Base-by-base conservation (phyloP, 257 asterid genomes). In the Nicotiana knightiana region DNA sequence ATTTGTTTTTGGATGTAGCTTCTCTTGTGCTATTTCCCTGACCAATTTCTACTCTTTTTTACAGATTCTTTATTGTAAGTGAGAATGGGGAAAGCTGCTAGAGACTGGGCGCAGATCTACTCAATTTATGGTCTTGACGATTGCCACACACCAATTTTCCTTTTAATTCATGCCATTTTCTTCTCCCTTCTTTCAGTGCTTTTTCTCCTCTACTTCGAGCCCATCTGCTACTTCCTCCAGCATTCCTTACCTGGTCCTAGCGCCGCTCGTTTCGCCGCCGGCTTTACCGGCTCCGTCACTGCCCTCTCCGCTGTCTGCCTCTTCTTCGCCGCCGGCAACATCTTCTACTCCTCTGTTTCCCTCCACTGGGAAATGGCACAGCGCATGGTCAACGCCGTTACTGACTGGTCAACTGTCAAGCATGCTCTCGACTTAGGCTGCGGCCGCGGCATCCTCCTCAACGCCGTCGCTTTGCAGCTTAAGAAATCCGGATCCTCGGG, bases 71-170 rank as follows among this genome's bases (percentile, higher is more conserved):
- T 43, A 43, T 43, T 43, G 8, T 43, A 43, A 6, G 46, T 39
- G 46, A 39, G 30, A 11, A 94, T 92, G 97, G 97, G 97, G 4
- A 93, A 92, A 86, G 53, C 92, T 2, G 91, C 89, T 3, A 82
- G 99, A 87, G 99, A 95, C 58, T 95, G 99, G 99, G 79, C 93
- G 62, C 98, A 95, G 96, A 95, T 95, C 99, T 93, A 93, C 64
- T 92, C 96, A 86, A 95, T 95, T 89, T 95, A 95, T 85, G 99
- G 99, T 33, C 83, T 95, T 1, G 97, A 90, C 26, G 99, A 95
- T 46, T 93, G 97, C 97, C 98, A 93, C 15, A 95, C 98, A 3
- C 97, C 98, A 8, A 10, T 90, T 0, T 95, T 95, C 85, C 93
- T 95, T 48, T 87, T 95, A 7, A 73, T 92, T 80, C 86, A 95